Conservation (phyloP, 139 green algal genomes). For the Desmodesmus armatus region DNA sequence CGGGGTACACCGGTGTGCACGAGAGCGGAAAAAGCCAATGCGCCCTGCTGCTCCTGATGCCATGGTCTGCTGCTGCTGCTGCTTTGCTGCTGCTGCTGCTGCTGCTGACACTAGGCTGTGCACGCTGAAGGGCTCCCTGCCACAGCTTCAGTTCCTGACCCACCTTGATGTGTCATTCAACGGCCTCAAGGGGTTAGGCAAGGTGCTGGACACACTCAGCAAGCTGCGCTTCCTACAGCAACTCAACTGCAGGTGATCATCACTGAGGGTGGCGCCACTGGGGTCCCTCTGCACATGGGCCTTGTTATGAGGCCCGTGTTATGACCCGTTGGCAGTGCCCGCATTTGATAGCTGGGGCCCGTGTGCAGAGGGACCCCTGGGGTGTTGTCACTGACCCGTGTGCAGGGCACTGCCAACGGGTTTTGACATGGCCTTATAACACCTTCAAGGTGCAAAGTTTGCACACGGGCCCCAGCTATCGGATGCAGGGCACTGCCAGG, state of each 20-base stretch:
- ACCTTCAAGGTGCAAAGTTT: no score
- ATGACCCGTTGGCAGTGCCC: neutral
- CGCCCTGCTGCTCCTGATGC: no score
- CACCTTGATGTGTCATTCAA: conserved; percentile 70
- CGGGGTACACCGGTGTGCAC: no score
- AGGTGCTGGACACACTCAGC: conserved; percentile 55
- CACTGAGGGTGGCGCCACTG: no score
- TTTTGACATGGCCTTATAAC: neutral
- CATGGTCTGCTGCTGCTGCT: no score
- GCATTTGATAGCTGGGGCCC: neutral
- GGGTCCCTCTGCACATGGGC: no score
- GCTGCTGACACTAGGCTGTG: no score
- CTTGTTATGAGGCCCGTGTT: no score
- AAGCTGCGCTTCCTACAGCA: conserved; percentile 64
- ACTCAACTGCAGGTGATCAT: conserved; percentile 73
- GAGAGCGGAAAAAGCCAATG: no score
- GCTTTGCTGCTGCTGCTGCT: no score
- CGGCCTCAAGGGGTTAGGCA: conserved; percentile 63
- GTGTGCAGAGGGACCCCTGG: neutral
- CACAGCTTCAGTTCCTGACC: conserved; percentile 61
- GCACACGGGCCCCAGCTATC: no score
- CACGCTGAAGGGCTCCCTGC: conserved; percentile 70
- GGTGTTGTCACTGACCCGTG: neutral
- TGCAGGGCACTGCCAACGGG: neutral
- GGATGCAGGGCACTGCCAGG: no score